Evolutionary conservation across 1,284 basidiomycete genomes (phyloP).

Genomic region (Sporisorium sorghi): DNA sequence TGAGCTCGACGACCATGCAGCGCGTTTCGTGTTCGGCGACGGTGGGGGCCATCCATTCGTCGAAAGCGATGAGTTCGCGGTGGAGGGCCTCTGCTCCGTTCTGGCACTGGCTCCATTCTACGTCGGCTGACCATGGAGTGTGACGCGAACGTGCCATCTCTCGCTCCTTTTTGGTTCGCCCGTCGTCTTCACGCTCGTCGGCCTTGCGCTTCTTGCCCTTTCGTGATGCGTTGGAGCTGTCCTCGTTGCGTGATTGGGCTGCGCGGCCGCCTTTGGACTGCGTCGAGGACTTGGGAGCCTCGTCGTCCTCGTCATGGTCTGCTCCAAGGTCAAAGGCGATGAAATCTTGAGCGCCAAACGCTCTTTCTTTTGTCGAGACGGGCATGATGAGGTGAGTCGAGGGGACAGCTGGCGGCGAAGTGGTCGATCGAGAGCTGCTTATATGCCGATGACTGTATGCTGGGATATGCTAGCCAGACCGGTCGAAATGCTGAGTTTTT

Average conservation of each 20-base stretch:
- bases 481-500: neutral
- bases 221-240: constrained; percentile 3
- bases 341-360: constrained; percentile 54
- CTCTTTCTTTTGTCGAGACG: constrained; percentile 27
- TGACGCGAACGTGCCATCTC: constrained; percentile 75
- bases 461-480: too few relatives aligned
- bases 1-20: constrained; percentile 79
- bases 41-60: constrained; percentile 87
- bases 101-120: constrained; percentile 81
- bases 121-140: constrained; percentile 82
- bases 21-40: constrained; percentile 85
- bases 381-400: constrained; percentile 18
- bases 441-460: neutral
- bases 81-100: constrained; percentile 75
- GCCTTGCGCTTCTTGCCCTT: constrained; percentile 58
- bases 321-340: constrained; percentile 61
- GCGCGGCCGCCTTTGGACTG: constrained; percentile 12
- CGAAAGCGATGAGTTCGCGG: constrained; percentile 75
- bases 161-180: constrained; percentile 75
- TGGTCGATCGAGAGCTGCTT: neutral
- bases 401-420: neutral
- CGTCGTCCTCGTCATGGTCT: constrained; percentile 27
- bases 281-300: constrained; percentile 15
- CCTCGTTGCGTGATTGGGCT: constrained; percentile 15
- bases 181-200: constrained; percentile 56